Evolutionary conservation across 805 yeast genomes (phyloP).

Genomic region (Debaryomyces maramus): DNA sequence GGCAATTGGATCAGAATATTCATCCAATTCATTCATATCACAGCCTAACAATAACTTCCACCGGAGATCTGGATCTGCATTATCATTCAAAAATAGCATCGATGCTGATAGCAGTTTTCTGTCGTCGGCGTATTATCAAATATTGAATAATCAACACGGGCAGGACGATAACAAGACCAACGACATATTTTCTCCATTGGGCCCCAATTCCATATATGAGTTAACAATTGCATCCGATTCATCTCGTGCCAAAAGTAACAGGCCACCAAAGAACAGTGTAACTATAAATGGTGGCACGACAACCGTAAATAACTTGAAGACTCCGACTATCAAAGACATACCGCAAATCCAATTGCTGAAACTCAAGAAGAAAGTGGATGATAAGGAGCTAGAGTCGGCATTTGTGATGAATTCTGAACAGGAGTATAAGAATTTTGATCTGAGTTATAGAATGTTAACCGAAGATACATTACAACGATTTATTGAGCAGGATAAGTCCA

Average conservation of each 20-base stretch:
- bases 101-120: conserved; percentile 33
- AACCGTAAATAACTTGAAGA: conserved; percentile 44
- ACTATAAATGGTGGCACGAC: conserved; percentile 45
- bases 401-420: conserved; percentile 19
- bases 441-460: conserved; percentile 37
- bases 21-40: conserved; percentile 15
- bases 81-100: conserved; percentile 27
- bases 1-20: conserved; percentile 25
- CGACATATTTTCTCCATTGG: conserved; percentile 51
- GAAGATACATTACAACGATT: conserved; percentile 36
- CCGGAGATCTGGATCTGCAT: conserved; percentile 14
- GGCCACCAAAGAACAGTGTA: conserved; percentile 34
- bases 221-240: conserved; percentile 61
- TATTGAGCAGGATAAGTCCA: conserved; percentile 14
- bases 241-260: conserved; percentile 35
- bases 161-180: conserved; percentile 14
- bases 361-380: conserved; percentile 24
- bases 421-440: conserved; percentile 38
- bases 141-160: conserved; percentile 14
- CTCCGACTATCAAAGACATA: conserved; percentile 81
- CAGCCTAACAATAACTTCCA: conserved; percentile 10
- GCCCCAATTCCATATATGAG: conserved; percentile 76
- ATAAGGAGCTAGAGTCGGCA: conserved; percentile 18
- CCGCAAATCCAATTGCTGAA: conserved; percentile 68
- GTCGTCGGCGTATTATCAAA: conserved; percentile 27